Conservation (phyloP, 2,329 filamentous ascomycete species). For the Xylariales sp. region DNA sequence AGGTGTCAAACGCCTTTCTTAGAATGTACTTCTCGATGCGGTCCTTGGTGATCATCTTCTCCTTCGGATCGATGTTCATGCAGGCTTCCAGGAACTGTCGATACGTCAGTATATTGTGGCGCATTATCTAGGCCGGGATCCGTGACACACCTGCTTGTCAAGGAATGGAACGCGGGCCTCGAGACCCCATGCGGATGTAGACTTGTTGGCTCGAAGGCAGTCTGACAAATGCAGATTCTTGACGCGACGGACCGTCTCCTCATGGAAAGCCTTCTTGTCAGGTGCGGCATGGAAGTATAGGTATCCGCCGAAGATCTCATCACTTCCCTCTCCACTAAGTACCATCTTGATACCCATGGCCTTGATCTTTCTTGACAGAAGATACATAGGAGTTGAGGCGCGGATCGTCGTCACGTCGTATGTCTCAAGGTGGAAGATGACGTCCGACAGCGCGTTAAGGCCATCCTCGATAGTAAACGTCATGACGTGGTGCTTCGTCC, state of each 20-base stretch:
- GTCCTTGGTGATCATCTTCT: constrained; percentile 92
- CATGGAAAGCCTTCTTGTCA: constrained; percentile 86
- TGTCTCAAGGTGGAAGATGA: constrained; percentile 96
- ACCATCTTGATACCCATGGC: constrained; percentile 99
- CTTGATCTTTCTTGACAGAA: constrained; percentile 98
- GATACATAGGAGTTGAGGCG: constrained; percentile 97
- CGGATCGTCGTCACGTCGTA: constrained; percentile 99
- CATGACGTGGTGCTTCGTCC: constrained; percentile 96
- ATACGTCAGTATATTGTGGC: too few species aligned
- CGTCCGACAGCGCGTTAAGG: constrained; percentile 91
- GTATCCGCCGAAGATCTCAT: constrained; percentile 98
- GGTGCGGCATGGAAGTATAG: constrained; percentile 97
- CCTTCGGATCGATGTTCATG: constrained; percentile 90
- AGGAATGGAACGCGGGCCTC: constrained; percentile 97
- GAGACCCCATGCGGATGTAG: constrained; percentile 94
- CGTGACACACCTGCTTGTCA: constrained; percentile 76
- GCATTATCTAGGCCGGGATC: too few species aligned
- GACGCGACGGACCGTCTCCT: constrained; percentile 87
- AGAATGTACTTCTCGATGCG: constrained; percentile 97
- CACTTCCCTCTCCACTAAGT: constrained; percentile 89
- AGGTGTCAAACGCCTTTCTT: constrained; percentile 94
- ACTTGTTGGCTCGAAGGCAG: constrained; percentile 98
- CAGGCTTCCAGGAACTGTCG: constrained; percentile 76
- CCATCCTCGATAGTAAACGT: constrained; percentile 98
- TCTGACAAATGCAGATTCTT: constrained; percentile 97